A percentile compares a stretch with the other conserved stretches of the same genome.
Evolutionary conservation across 2,329 filamentous ascomycete species (phyloP).

Genomic region (Apiospora malaysiana): DNA sequence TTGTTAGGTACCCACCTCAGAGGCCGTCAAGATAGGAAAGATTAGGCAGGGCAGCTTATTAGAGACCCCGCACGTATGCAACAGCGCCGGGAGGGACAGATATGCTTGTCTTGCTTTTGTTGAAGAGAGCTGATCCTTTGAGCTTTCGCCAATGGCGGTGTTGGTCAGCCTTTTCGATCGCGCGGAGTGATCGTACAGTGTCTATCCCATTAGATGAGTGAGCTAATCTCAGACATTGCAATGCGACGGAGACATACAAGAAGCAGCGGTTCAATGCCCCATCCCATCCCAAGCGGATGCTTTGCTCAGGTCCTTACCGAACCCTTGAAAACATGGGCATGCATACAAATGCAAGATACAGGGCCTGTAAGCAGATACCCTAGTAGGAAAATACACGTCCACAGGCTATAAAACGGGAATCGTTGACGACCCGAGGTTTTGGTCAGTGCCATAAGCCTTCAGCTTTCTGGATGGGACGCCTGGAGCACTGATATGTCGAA

Average conservation of each 20-base stretch:
- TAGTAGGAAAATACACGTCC: background rate
- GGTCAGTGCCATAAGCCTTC: background rate
- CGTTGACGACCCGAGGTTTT: background rate
- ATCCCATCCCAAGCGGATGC: background rate
- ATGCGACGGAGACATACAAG: background rate
- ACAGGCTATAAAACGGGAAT: too few relatives aligned
- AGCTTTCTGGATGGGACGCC: background rate
- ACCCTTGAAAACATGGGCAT: background rate
- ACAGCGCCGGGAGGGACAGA: background rate
- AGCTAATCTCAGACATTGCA: background rate
- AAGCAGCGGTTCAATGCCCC: background rate
- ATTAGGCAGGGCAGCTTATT: background rate
- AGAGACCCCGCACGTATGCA: background rate
- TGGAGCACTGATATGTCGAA: background rate
- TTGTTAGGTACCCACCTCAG: background rate
- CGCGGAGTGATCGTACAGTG: background rate
- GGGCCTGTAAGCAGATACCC: background rate
- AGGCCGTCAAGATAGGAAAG: background rate
- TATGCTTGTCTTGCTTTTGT: constrained; percentile 9
- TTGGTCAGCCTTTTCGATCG: background rate
- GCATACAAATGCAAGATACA: background rate
- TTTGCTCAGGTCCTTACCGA: background rate
- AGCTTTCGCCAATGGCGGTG: background rate
- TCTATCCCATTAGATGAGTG: background rate
- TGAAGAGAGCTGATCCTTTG: background rate